Evolutionary conservation across 2,329 filamentous ascomycete genomes (phyloP), one percentile per base, ranked within the genome.

Genomic region (Torrubiellomyces zombiae): DNA sequence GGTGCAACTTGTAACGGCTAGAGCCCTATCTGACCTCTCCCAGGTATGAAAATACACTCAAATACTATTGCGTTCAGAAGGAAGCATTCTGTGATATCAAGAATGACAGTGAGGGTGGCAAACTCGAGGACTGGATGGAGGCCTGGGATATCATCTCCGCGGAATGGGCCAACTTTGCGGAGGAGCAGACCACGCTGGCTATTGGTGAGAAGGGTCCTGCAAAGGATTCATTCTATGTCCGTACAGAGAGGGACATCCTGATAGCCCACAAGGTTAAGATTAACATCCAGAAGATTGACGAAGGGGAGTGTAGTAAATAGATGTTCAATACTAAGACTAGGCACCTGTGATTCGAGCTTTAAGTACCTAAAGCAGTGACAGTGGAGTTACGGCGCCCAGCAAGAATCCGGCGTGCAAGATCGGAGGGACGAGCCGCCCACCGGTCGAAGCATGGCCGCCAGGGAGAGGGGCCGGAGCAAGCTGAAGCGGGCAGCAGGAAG

Each of bases 41-140:
- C 15, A 24, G 23, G 11, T 24, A 18, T 20, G 17, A 21, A 12
- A 12, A 21, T 9, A 26, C 24, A 3, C 24, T 26, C 14, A n/a
- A 20, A n/a, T 17, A 21, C 9, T 26, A 26, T 16, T 24, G 23
- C 23, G 7, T 17, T 8, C 11, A n/a, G 6, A 18, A 18, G 23
- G 10, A 16, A 24, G 7, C n/a, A 11, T 24, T 17, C 10, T 24
- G 23, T 11, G 23, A 24, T 11, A 24, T 18, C 14, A 16, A 18
- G 14, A 17, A 16, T 11, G 23, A 24, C 12, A 24, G 11, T n/a
- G 12, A 18, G 14, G 18, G 18, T 9, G 24, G 14, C 18, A 10
- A 26, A 6, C 8, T 9, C 10, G n/a, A 26, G 18, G 23, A 25
- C 17, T 21, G 24, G 24, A n/a, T 21, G 4, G 13, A 16, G 4